These are phyloP conservation scores for Epichloe aotearoae DNA, from an alignment of 2,329 filamentous ascomycete species.

Conservation along the genomic window DNA sequence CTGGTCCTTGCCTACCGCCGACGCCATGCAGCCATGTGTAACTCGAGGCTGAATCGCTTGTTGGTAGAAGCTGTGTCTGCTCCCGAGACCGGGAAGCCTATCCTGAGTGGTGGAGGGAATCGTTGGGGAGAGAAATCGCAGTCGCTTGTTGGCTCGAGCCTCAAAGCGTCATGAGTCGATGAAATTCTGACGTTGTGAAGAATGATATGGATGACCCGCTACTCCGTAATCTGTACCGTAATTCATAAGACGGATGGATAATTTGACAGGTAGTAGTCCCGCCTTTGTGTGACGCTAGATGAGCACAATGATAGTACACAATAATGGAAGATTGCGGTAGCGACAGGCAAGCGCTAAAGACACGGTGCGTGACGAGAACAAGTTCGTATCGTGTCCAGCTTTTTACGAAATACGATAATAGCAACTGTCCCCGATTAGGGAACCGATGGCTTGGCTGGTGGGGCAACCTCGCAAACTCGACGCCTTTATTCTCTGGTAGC, in stretches of 20 bases:
- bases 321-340: not conserved
- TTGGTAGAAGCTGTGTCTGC: not conserved
- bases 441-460: not conserved
- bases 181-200: not conserved
- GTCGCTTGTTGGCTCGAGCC: not conserved
- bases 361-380: not conserved
- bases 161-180: not conserved
- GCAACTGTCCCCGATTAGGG: not conserved
- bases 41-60: slow-evolving; percentile 7
- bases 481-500: not conserved
- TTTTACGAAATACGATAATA: not conserved
- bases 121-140: too few relatives aligned
- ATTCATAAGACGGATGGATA: too few relatives aligned
- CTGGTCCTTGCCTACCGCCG: slow-evolving; percentile 17
- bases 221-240: not conserved
- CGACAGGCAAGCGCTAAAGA: not conserved
- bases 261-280: too few relatives aligned
- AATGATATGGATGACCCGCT: not conserved
- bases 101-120: not conserved
- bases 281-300: too few relatives aligned
- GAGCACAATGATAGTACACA: too few relatives aligned
- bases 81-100: not conserved
- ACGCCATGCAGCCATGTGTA: slow-evolving; percentile 22
- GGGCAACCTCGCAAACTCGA: not conserved
- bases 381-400: not conserved